phyloP scores from a whole-genome alignment of 1,139 yeast species.

The Kodamaea arcana region DNA sequence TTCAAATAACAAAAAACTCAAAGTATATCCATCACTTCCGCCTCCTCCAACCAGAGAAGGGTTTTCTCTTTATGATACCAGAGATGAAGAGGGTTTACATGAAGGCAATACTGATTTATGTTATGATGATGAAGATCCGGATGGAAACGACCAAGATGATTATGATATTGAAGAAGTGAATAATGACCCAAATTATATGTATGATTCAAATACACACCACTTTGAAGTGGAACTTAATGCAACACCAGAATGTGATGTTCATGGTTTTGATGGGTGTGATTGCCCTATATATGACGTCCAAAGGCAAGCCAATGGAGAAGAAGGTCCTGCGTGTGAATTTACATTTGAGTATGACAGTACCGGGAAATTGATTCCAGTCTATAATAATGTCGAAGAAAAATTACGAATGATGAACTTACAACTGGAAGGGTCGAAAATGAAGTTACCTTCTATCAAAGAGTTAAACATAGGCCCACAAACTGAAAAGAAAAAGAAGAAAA shows the following conservation, averaged over 20 bases:
- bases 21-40: constrained; percentile 4
- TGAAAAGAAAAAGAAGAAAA: constrained; percentile 14
- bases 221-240: constrained; percentile 41
- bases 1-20: constrained; percentile 2
- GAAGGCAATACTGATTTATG: constrained; percentile 25
- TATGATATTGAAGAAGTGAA: constrained; percentile 37
- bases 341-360: constrained; percentile 42
- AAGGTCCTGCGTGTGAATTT: constrained; percentile 33
- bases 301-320: constrained; percentile 13
- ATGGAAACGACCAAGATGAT: constrained; percentile 27
- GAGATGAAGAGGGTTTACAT: constrained; percentile 40
- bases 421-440: constrained; percentile 3
- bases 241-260: constrained; percentile 30
- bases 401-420: constrained; percentile 27
- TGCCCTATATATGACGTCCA: constrained; percentile 24
- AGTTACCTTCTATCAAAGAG: constrained; percentile 17
- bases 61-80: constrained; percentile 37
- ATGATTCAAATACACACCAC: constrained; percentile 32
- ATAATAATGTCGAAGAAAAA: constrained; percentile 39
- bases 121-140: constrained; percentile 13
- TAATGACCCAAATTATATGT: constrained; percentile 22
- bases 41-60: constrained; percentile 19
- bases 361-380: constrained; percentile 43
- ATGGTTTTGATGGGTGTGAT: constrained; percentile 29
- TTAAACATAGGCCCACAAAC: constrained; percentile 8